Conservation (phyloP, 169 alveolate species). For the Plasmodium coatneyi region DNA sequence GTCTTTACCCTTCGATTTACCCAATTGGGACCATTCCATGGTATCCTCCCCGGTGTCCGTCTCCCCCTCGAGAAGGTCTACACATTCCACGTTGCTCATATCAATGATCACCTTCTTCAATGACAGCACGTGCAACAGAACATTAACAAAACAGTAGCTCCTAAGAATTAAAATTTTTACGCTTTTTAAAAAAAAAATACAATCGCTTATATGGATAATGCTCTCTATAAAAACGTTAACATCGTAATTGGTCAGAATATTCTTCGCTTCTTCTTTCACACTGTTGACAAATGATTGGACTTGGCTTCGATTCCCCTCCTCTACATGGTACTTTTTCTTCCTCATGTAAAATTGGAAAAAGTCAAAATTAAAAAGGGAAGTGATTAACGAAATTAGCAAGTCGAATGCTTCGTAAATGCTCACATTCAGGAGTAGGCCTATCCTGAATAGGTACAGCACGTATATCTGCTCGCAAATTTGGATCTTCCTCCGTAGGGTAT, state of each 20-base stretch:
- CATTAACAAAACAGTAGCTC: conserved; percentile 49
- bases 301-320: neutral
- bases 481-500: conserved; percentile 4
- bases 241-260: conserved; percentile 23
- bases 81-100: conserved; percentile 10
- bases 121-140: conserved; percentile 17
- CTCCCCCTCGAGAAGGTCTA: neutral
- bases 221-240: conserved; percentile 20
- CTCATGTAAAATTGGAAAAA: conserved; percentile 37
- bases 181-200: conserved; percentile 10
- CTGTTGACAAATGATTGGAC: neutral
- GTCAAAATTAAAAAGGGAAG: conserved; percentile 13
- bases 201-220: conserved; percentile 28
- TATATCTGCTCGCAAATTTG: conserved; percentile 34
- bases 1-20: neutral
- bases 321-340: conserved; percentile 22
- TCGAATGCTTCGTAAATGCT: conserved; percentile 51
- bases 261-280: conserved; percentile 14
- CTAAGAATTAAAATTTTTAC: conserved; percentile 24
- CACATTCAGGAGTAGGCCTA: conserved; percentile 29
- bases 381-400: conserved; percentile 8
- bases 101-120: conserved; percentile 5
- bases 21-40: conserved; percentile 1
- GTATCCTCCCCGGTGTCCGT: neutral
- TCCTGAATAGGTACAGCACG: conserved; percentile 28